These are phyloP conservation scores for Aspergillus sergii DNA, from an alignment of 2,329 filamentous ascomycete species.

Conservation along the genomic window DNA sequence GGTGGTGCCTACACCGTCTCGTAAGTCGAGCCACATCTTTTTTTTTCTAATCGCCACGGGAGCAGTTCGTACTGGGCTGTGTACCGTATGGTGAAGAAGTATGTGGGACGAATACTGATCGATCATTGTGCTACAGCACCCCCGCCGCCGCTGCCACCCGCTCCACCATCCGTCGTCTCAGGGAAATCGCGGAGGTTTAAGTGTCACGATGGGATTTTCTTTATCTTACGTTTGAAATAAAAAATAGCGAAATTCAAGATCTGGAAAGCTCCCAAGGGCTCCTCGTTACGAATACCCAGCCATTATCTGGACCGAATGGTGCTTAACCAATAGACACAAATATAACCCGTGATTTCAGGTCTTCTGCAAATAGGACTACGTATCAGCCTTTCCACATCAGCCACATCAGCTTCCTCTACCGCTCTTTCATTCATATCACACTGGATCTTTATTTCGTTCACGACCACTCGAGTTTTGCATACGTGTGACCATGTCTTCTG, in stretches of 20 bases:
- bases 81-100: neutral
- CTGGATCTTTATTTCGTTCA: neutral
- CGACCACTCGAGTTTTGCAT: neutral
- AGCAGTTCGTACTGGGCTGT: neutral
- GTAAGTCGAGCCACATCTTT: conserved; percentile 64
- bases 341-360: conserved; percentile 22
- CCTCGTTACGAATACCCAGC: conserved; percentile 25
- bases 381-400: neutral
- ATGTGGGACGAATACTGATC: conserved; percentile 19
- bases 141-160: conserved; percentile 91
- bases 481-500: conserved; percentile 16
- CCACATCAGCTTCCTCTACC: neutral
- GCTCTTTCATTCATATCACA: neutral
- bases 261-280: conserved; percentile 28
- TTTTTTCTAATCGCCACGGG: neutral
- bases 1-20: conserved; percentile 94
- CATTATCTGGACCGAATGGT: conserved; percentile 24
- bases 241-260: conserved; percentile 40
- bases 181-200: conserved; percentile 90
- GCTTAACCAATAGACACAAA: conserved; percentile 25
- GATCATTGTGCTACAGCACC: conserved; percentile 60
- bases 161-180: conserved; percentile 94
- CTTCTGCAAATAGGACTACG: conserved; percentile 7
- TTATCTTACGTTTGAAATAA: conserved; percentile 41
- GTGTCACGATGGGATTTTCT: conserved; percentile 39